Percentiles rank a stretch among this genome's conserved stretches.
Evolutionary conservation across 495 filamentous ascomycete genomes (phyloP).

Genomic region (Cercophora samala): DNA sequence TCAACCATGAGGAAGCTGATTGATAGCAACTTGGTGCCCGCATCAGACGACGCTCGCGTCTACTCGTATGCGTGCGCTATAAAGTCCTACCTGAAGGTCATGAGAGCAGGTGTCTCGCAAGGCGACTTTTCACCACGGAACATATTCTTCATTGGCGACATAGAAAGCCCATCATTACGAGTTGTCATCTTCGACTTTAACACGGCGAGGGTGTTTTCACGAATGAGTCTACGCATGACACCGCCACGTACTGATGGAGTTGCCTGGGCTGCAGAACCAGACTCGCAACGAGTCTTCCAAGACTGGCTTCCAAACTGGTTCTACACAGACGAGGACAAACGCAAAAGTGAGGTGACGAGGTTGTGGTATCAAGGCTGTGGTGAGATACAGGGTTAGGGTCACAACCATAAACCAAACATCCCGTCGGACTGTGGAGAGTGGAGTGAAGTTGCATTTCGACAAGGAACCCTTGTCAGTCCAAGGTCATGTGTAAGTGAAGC

Average conservation of each 20-base stretch:
- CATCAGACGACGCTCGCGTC: not conserved
- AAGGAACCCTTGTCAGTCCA: not conserved
- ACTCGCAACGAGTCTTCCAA: not conserved
- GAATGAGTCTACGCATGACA: not conserved
- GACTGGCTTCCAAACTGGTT: not conserved
- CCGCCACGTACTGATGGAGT: not conserved
- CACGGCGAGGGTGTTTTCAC: not conserved
- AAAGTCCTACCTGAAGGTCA: not conserved
- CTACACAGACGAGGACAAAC: not conserved
- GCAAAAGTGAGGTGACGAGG: not conserved
- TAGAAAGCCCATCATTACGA: not conserved
- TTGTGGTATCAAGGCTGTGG: not conserved
- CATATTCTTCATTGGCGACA: not conserved
- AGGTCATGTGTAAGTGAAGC: not conserved
- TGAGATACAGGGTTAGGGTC: not conserved
- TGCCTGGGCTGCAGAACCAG: not conserved
- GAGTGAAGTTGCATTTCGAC: not conserved
- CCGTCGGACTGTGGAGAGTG: not conserved
- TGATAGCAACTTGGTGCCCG: not conserved
- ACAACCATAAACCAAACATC: not conserved
- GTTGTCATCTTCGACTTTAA: not conserved
- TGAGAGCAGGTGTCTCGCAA: not conserved
- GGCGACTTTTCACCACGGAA: not conserved
- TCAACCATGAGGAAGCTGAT: not conserved
- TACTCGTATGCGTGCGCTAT: not conserved